These are phyloP conservation scores for Trichoderma afroharzianum DNA, from an alignment of 2,329 filamentous ascomycete species.

Conservation along the genomic window DNA sequence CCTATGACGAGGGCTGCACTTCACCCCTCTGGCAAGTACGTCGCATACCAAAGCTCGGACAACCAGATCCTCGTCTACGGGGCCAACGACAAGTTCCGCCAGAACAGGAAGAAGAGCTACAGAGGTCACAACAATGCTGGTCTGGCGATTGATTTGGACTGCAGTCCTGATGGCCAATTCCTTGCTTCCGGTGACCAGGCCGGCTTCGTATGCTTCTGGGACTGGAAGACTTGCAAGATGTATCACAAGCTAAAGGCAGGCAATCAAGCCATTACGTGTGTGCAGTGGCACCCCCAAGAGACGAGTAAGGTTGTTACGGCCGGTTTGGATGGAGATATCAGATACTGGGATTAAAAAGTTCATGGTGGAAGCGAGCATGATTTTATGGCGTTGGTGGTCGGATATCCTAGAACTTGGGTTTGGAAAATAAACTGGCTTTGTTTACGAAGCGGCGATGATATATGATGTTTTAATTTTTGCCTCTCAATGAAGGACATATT, in stretches of 20 bases:
- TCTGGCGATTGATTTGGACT: constrained; percentile 83
- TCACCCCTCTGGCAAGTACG: constrained; percentile 89
- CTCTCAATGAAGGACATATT: background rate
- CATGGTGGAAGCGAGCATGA: constrained; percentile 1
- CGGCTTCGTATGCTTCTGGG: constrained; percentile 94
- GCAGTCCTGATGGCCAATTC: constrained; percentile 89
- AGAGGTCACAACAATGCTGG: constrained; percentile 94
- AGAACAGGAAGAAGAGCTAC: constrained; percentile 96
- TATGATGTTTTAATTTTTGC: background rate
- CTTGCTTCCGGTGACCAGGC: constrained; percentile 81
- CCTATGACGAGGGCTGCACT: constrained; percentile 80
- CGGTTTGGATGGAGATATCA: constrained; percentile 82
- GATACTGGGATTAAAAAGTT: constrained; percentile 77
- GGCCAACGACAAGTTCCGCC: constrained; percentile 89
- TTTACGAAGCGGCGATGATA: background rate
- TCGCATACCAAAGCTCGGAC: constrained; percentile 88
- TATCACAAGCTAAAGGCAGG: constrained; percentile 91
- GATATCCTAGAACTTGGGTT: background rate
- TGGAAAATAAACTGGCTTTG: background rate
- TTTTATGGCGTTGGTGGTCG: constrained; percentile 2
- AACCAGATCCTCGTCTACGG: constrained; percentile 98
- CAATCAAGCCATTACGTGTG: constrained; percentile 76
- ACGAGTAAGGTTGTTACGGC: constrained; percentile 90
- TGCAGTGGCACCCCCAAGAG: constrained; percentile 97
- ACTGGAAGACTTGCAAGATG: constrained; percentile 99